These are phyloP conservation scores for Exophiala aquamarina DNA, from an alignment of 2,329 filamentous ascomycete species.

Conservation along the genomic window DNA sequence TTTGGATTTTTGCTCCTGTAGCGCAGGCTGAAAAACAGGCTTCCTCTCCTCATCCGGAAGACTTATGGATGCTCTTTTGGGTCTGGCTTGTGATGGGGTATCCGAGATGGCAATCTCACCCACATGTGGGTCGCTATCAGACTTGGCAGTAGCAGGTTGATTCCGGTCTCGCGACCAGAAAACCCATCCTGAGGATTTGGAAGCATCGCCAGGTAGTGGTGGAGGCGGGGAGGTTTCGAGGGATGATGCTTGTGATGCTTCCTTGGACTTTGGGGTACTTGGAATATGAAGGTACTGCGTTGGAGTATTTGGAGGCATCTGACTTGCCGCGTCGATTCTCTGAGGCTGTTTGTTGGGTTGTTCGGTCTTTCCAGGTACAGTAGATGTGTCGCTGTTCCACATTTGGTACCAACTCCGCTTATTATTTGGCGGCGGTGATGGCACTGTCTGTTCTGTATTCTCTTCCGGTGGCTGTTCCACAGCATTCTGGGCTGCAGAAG, in stretches of 20 bases:
- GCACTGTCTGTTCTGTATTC: conserved; percentile 23
- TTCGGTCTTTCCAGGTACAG: not conserved
- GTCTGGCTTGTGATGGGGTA: conserved; percentile 27
- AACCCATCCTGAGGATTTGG: conserved; percentile 26
- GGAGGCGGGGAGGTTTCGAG: conserved; percentile 25
- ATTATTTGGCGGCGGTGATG: conserved; percentile 27
- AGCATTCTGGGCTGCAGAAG: too few relatives aligned
- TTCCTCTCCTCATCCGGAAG: conserved; percentile 22
- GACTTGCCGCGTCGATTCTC: not conserved
- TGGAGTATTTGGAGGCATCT: conserved; percentile 10
- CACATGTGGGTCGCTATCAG: conserved; percentile 23
- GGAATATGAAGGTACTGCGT: conserved; percentile 15
- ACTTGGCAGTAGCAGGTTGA: conserved; percentile 7
- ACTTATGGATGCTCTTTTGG: conserved; percentile 30
- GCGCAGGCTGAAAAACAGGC: conserved; percentile 9
- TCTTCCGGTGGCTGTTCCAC: conserved; percentile 17
- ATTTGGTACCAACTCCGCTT: conserved; percentile 48
- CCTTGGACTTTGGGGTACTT: conserved; percentile 23
- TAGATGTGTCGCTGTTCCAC: conserved; percentile 35
- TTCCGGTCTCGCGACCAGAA: conserved; percentile 33
- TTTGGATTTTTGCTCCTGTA: conserved; percentile 9
- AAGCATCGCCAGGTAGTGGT: conserved; percentile 19
- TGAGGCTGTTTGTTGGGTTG: not conserved
- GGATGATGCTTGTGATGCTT: conserved; percentile 21
- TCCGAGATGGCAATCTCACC: conserved; percentile 28